Evolutionary conservation across 2,329 filamentous ascomycete genomes (phyloP), one percentile per base, ranked within the genome.

Genomic region (Chaetomiaceae sp.): DNA sequence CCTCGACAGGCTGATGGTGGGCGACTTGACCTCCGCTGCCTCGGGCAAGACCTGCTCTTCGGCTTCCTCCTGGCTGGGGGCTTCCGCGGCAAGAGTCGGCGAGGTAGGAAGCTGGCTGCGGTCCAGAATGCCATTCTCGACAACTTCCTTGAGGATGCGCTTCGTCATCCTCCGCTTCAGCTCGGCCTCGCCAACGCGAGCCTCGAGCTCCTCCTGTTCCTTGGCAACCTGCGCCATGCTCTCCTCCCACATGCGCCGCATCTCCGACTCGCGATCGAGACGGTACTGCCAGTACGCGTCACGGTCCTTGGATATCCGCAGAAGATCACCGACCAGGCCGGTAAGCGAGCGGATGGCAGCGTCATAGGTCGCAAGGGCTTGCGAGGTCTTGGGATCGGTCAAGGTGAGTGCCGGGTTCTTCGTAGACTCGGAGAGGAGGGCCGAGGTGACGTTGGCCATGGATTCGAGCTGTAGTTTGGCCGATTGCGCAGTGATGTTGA

Each of bases 261-360:
- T 86, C 65, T 96, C 89, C 38, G 85, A 85, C 70, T 99, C 93
- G 48, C 90, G 85, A 60, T 96, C 91, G 35, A 99, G 75, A 13
- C 91, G 85, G 65, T 95, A 95, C 67, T 97, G 92, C 93, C 93
- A 99, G 66, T 95, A 96, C 0, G 89, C 84, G 68, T 99, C 93
- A 45, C 95, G 86, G 65, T 99, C 93, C 62, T 87, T 85, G 8
- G 91, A 92, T 62, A 99, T 97, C 44, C 91, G 89, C 41, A 96
- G 75, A 8, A 99, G 76, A 65, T 96, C 90, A 17, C 87, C 85
- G 51, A 97, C 79, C 8, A 97, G 78, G 1, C 82, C 85, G 55
- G 91, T 90, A 56, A 99, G 74, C 62, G 91, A 96, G 57, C 84
- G 85, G 52, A 97, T 89, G 0, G 92, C 91, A 16, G 85, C 86